Percentiles rank a stretch among this genome's conserved stretches.
Evolutionary conservation across 1,284 basidiomycete species (phyloP).

Genomic region (Jaminaea rosea): DNA sequence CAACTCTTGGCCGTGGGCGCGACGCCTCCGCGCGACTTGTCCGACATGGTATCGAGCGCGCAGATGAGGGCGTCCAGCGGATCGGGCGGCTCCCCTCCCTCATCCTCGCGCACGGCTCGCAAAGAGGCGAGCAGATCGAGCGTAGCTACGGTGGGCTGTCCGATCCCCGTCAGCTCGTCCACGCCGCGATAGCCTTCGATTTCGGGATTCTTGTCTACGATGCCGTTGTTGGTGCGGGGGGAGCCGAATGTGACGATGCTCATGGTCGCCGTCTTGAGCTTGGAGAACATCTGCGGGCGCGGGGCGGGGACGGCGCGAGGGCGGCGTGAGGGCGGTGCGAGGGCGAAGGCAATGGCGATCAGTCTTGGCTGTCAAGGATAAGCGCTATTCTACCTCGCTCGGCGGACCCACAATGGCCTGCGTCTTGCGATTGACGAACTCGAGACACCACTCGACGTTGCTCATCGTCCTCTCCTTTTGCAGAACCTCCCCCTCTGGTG

Average conservation of each 20-base stretch:
- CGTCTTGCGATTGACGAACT: constrained; percentile 75
- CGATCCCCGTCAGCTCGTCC: constrained; percentile 66
- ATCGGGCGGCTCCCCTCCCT: constrained; percentile 18
- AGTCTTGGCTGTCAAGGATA: not conserved
- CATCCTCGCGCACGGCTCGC: constrained; percentile 16
- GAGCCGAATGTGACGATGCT: constrained; percentile 71
- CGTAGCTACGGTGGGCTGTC: constrained; percentile 64
- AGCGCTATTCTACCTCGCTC: not conserved
- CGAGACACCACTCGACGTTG: constrained; percentile 69
- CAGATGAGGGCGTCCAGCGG: constrained; percentile 77
- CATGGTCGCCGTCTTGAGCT: constrained; percentile 82
- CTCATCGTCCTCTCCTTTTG: constrained; percentile 50
- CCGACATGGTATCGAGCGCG: constrained; percentile 60
- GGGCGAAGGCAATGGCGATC: too few relatives aligned
- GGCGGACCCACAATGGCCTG: constrained; percentile 65
- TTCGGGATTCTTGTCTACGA: constrained; percentile 50
- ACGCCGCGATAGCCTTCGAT: constrained; percentile 67
- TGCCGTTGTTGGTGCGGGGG: constrained; percentile 55
- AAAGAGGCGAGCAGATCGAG: constrained; percentile 62
- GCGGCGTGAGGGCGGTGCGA: too few relatives aligned
- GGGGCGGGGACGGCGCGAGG: too few relatives aligned
- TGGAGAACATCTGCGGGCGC: constrained; percentile 81
- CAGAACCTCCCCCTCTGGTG: constrained; percentile 18
- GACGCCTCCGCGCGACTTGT: constrained; percentile 23
- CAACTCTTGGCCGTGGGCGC: constrained; percentile 21